Conservation (phyloP, 2,329 filamentous ascomycete genomes). For the Calonectria naviculata region DNA sequence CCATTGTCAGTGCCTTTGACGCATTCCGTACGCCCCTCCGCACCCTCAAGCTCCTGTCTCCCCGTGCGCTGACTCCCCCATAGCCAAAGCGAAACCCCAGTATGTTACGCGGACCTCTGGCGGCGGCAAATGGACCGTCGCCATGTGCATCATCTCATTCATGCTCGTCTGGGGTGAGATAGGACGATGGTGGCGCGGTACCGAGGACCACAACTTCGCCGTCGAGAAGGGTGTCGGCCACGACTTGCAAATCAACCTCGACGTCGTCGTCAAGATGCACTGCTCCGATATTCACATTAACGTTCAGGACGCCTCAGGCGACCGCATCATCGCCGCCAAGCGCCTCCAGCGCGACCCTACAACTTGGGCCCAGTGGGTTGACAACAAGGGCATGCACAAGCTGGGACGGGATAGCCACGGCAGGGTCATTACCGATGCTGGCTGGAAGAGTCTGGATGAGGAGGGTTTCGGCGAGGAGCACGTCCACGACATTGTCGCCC, state of each 20-base stretch:
- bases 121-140: constrained; percentile 94
- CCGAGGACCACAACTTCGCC: constrained; percentile 88
- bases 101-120: constrained; percentile 87
- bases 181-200: constrained; percentile 83
- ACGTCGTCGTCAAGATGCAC: constrained; percentile 90
- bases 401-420: constrained; percentile 68
- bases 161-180: constrained; percentile 84
- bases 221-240: constrained; percentile 93
- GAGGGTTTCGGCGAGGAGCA: constrained; percentile 84
- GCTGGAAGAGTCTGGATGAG: constrained; percentile 65
- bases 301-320: constrained; percentile 94
- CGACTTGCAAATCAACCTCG: constrained; percentile 92
- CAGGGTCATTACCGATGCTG: constrained; percentile 65
- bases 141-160: constrained; percentile 79
- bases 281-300: constrained; percentile 94
- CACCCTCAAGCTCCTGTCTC: background rate
- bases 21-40: constrained; percentile 82
- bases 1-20: constrained; percentile 88
- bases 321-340: constrained; percentile 86
- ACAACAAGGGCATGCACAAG: constrained; percentile 73
- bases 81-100: constrained; percentile 95
- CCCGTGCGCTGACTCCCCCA: constrained; percentile 24
- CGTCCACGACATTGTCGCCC: constrained; percentile 88
- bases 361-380: constrained; percentile 84
- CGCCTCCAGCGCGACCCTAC: constrained; percentile 82